These are phyloP conservation scores for Thermothelomyces thermophilus DNA, from an alignment of 2,329 filamentous ascomycete species.

Conservation along the genomic window DNA sequence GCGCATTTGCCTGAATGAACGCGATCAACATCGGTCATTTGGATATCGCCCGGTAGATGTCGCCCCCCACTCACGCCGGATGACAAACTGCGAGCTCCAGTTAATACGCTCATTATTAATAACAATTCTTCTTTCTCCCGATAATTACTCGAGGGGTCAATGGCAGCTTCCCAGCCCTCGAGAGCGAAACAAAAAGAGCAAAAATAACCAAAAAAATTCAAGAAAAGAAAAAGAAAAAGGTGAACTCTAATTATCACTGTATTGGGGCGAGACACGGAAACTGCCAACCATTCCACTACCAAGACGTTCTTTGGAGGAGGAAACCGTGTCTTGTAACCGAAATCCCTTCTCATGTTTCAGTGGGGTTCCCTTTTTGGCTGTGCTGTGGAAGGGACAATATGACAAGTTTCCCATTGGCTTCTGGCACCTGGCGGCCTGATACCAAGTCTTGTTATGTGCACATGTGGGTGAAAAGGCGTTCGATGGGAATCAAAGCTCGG, in stretches of 20 bases:
- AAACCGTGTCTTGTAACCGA: conserved; percentile 9
- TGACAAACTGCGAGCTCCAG: not conserved
- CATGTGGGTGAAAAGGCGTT: not conserved
- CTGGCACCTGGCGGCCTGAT: not conserved
- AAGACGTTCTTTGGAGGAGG: not conserved
- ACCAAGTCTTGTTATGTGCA: not conserved
- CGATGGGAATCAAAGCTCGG: too few relatives aligned
- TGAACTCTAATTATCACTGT: too few relatives aligned
- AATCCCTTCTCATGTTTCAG: conserved; percentile 2
- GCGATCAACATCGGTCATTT: not conserved
- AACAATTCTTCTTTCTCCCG: not conserved
- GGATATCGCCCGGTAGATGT: not conserved
- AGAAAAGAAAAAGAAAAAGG: not conserved
- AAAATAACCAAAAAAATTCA: not conserved
- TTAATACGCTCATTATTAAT: not conserved
- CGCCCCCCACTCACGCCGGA: not conserved
- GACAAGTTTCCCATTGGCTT: conserved; percentile 13
- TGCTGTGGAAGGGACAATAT: conserved; percentile 9
- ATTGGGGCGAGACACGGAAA: conserved; percentile 1
- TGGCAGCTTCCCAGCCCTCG: not conserved
- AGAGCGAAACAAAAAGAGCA: not conserved
- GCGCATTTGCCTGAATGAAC: conserved; percentile 37
- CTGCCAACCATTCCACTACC: not conserved
- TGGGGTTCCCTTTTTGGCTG: conserved; percentile 7
- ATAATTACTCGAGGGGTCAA: not conserved